Base-by-base conservation (phyloP, 2,329 filamentous ascomycete genomes). In the Penicillium oxalicum region DNA sequence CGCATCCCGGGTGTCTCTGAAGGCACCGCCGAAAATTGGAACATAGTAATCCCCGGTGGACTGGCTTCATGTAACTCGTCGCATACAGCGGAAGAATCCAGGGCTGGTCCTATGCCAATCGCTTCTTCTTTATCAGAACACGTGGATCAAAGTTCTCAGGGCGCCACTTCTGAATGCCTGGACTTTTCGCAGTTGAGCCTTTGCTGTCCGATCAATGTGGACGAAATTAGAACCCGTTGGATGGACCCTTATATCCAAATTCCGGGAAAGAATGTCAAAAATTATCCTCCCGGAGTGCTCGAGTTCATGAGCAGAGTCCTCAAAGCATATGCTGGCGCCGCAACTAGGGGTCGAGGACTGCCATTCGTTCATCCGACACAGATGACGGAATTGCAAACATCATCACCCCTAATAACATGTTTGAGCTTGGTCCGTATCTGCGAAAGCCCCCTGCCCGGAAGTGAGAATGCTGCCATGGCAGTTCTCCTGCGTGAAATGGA, bases 201-300 rank as follows among this genome's bases (percentile, higher is more conserved):
- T 4, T 50, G 69, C 1, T 76, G 74, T 47, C 70, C 72, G 2
- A 76, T 78, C 52, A 68, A 76, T 41, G 70, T 68, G 0, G 70
- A 75, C 24, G 69, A 70, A 13, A 77, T 78, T 43, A 68, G 64
- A 9, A 76, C 73, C 35, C 74, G 76, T 9, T 78, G 75, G 76
- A 60, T 78, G 29, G 70, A 75, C 34, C 59, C 70, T 1, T 77
- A 71, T 29, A 69, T 78, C 4, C 74, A 75, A 0, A 48, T 72
- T 0, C 68, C 73, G 0, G 72, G 69, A 2, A 74, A 77, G 41
- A 64, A 54, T 4, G 47, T 64, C 34, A 78, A 78, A 48, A 46
- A 63, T 0, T 77, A 77, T 48, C 66, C 70, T 0, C 44, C 64
- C 0, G 60, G 53, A 6, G 64, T 75, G 3, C 65, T 62, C 0